These are phyloP conservation scores for Chrysanthemum lavandulifolium DNA, from an alignment of 129 eudicot genomes.

Conservation along the genomic window DNA sequence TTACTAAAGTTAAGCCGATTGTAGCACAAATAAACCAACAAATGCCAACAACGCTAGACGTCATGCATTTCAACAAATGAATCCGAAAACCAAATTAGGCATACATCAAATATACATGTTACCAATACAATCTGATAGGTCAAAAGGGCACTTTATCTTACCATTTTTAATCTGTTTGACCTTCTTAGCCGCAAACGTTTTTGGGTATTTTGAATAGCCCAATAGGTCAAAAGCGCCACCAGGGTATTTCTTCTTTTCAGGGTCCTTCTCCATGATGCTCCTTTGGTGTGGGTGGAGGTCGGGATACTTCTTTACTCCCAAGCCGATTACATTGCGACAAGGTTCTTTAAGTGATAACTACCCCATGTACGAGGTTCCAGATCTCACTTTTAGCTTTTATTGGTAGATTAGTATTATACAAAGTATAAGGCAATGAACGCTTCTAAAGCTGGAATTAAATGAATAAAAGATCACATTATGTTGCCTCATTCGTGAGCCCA, in stretches of 20 bases:
- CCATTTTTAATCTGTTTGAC: conserved; percentile 96
- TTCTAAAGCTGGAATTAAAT: too few relatives aligned
- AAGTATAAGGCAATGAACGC: too few relatives aligned
- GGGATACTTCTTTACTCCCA: too few relatives aligned
- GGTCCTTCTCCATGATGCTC: conserved; percentile 37
- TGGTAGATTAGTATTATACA: too few relatives aligned
- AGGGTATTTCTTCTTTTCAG: conserved; percentile 78
- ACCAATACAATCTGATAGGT: background rate
- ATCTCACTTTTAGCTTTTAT: too few relatives aligned
- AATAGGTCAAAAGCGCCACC: conserved; percentile 98
- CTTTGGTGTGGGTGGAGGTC: conserved; percentile 48
- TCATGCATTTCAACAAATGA: conserved; percentile 40
- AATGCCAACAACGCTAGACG: conserved; percentile 92
- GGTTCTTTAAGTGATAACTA: too few relatives aligned
- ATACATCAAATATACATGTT: background rate
- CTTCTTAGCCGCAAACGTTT: conserved; percentile 24
- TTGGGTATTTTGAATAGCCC: conserved; percentile 27
- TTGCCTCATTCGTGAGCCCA: too few relatives aligned
- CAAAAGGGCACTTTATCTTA: conserved; percentile 8
- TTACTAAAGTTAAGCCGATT: conserved; percentile 68
- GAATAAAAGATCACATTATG: too few relatives aligned
- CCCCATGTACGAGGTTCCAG: too few relatives aligned
- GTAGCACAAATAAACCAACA: conserved; percentile 90
- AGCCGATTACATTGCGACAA: too few relatives aligned
- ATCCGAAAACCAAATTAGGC: background rate